Percentiles rank a stretch among this genome's conserved stretches.
Evolutionary conservation across 2,329 filamentous ascomycete species (phyloP).

Genomic region (Diaporthe vaccinii): DNA sequence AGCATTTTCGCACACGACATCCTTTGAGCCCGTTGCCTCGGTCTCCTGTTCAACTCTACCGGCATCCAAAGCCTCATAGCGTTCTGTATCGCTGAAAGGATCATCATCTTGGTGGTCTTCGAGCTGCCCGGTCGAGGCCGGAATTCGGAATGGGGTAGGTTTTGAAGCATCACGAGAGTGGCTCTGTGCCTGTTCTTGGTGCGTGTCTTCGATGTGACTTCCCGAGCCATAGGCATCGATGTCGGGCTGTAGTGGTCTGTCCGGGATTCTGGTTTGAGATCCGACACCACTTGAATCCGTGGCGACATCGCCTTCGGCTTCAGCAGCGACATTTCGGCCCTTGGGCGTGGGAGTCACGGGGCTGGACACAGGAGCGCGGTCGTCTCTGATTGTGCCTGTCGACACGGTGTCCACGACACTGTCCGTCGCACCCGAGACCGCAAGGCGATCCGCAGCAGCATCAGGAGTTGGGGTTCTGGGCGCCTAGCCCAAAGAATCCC

Average conservation of each 20-base stretch:
- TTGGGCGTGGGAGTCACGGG: background rate
- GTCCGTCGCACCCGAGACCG: background rate
- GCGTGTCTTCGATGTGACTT: background rate
- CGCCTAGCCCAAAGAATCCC: constrained; percentile 45
- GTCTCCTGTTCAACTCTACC: background rate
- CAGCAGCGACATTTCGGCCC: background rate
- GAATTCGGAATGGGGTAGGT: background rate
- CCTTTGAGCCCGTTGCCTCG: background rate
- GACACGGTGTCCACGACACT: background rate
- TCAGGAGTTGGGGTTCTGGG: constrained; percentile 16
- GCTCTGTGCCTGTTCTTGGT: background rate
- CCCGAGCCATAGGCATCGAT: background rate
- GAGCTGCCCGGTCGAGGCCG: background rate
- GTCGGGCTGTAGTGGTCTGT: background rate
- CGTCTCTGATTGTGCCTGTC: background rate
- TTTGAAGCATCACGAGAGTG: background rate
- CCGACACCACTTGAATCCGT: background rate
- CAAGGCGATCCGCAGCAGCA: constrained; percentile 19
- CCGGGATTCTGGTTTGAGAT: background rate
- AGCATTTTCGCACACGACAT: background rate
- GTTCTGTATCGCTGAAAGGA: background rate
- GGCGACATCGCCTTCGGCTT: background rate
- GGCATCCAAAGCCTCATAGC: too few species aligned
- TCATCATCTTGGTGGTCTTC: background rate
- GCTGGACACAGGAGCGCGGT: too few species aligned